Base-by-base conservation (phyloP, 345 rosid species). In the Sisymbrium irio region DNA sequence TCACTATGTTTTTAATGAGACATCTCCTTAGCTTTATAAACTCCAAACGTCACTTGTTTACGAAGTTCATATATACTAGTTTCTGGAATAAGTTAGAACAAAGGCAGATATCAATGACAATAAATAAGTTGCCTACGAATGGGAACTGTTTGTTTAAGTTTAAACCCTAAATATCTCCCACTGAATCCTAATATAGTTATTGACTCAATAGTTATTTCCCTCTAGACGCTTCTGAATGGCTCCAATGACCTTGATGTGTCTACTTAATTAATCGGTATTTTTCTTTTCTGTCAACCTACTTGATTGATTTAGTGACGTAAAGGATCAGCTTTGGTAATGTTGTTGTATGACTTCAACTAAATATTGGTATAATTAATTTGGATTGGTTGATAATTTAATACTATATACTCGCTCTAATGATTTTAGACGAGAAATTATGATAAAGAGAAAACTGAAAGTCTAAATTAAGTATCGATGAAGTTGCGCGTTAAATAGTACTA, bases 1-100 rank as follows among this genome's bases (percentile, higher is more conserved):
- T 61, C 51, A 76, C 36, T 71, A 57, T 71, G 57, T 47, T 64
- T 56, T 28, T 3, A 77, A 56, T 65, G 62, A 56, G 37, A 58
- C 46, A 18, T 56, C 20, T 64, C 63, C 33, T 64, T 65, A 67
- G 41, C 32, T 59, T 27, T 54, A 67, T 18, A 15, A 41, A 7
- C 32, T 75, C 60, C 7, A 4, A 30, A 42, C 6, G 7, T 0
- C 36, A 3, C 19, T 46, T 8, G 10, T 14, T 61, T 27, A 56
- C 4, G 9, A 42, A 58, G 27, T 60, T 71, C 39, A 47, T 45
- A 47, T 50, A 14, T 35, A 36, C 28, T 39, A 15, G 50, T 25
- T 47, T 60, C 27, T 32, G 71, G 18, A 15, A 59, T n/a, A 42
- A 19, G 17, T 18, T n/a, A n/a, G n/a, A 61, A 37, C 33, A 18